phyloP scores from a whole-genome alignment of 116 monocot species.

The Trichopus zeylanicus region DNA sequence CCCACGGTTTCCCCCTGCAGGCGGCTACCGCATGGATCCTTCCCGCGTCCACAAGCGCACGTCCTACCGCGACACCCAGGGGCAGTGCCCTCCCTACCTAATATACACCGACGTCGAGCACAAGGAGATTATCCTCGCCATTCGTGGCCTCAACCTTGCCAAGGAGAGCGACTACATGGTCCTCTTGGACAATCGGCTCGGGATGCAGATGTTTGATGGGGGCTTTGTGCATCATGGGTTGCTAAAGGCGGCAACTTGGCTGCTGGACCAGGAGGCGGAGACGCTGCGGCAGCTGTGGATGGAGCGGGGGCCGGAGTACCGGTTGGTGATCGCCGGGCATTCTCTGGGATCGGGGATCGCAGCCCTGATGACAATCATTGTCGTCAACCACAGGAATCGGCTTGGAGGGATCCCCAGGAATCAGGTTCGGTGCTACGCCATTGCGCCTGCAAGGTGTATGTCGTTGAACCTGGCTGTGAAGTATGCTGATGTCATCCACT shows the following conservation, averaged over 20 bases:
- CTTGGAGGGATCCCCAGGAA: conserved; percentile 61
- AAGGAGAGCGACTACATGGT: conserved; percentile 79
- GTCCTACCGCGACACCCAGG: conserved; percentile 48
- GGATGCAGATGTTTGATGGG: conserved; percentile 89
- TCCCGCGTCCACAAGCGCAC: conserved; percentile 51
- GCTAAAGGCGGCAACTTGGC: conserved; percentile 67
- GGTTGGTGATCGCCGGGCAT: conserved; percentile 73
- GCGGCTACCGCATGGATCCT: conserved; percentile 49
- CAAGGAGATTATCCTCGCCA: conserved; percentile 62
- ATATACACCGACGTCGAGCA: conserved; percentile 53
- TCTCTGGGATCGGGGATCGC: conserved; percentile 87
- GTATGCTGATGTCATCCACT: conserved; percentile 87
- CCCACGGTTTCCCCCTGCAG: conserved; percentile 52
- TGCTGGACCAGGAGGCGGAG: conserved; percentile 55
- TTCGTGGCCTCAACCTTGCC: conserved; percentile 81
- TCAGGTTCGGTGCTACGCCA: conserved; percentile 51
- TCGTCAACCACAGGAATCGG: conserved; percentile 44
- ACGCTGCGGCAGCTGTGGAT: conserved; percentile 31
- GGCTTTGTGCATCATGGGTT: conserved; percentile 83
- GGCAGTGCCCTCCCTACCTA: conserved; percentile 71
- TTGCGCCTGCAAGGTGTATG: conserved; percentile 89
- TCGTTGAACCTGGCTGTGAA: conserved; percentile 91
- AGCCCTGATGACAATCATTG: conserved; percentile 59
- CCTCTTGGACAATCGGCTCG: conserved; percentile 67
- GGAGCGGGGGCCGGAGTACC: conserved; percentile 42